phyloP scores from a whole-genome alignment of 768 basidiomycete species.

The Suillus luteus region DNA sequence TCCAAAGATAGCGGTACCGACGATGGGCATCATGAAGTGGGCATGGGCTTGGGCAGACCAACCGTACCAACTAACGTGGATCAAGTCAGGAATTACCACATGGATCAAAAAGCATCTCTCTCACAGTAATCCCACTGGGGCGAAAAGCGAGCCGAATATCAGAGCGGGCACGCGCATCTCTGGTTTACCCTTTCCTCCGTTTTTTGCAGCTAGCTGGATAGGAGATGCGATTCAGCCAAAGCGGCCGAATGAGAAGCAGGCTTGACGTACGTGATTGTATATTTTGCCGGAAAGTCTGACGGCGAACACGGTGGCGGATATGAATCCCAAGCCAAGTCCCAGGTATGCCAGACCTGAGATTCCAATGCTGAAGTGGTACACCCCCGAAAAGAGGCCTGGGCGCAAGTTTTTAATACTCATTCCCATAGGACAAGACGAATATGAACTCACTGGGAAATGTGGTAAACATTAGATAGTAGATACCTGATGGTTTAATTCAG shows the following conservation, averaged over 20 bases:
- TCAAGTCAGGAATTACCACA: constrained; percentile 4
- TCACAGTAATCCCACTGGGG: no score
- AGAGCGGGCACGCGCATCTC: no score
- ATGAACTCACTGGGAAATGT: constrained; percentile 56
- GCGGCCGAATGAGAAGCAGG: not conserved
- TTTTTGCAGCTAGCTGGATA: no score
- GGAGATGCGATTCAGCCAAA: no score
- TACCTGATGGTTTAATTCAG: constrained; percentile 33
- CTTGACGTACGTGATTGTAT: constrained; percentile 47
- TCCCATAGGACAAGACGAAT: not conserved
- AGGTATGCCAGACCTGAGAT: constrained; percentile 53
- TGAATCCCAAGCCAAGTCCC: constrained; percentile 58
- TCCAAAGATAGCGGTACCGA: constrained; percentile 59
- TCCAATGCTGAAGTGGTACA: constrained; percentile 54
- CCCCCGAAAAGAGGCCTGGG: constrained; percentile 44
- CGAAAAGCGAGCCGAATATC: no score
- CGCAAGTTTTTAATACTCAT: constrained; percentile 11
- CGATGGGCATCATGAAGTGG: constrained; percentile 80
- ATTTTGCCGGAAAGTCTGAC: constrained; percentile 47
- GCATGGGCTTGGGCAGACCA: constrained; percentile 71
- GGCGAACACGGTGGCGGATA: constrained; percentile 48
- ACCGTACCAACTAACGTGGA: constrained; percentile 68
- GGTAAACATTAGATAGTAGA: constrained; percentile 73
- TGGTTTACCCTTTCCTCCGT: no score
- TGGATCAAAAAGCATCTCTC: not conserved